Percentiles rank a stretch among this genome's conserved stretches.
Evolutionary conservation across 169 alveolate species (phyloP).

Genomic region (Theileria orientalis): DNA sequence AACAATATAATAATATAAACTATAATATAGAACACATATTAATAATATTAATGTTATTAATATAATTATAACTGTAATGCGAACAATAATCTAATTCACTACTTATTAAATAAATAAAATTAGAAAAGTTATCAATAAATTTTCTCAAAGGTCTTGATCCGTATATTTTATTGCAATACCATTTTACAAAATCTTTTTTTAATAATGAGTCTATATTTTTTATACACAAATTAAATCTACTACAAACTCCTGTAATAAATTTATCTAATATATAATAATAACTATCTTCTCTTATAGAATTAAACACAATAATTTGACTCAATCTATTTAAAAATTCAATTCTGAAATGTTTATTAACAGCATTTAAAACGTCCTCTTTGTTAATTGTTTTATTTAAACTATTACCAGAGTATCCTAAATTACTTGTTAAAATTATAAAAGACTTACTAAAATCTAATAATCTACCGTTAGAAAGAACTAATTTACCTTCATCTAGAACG

Average conservation of each 20-base stretch:
- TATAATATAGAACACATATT: neutral
- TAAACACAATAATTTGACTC: slow-evolving; percentile 22
- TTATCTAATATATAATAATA: slow-evolving; percentile 5
- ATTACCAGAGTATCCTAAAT: slow-evolving; percentile 60
- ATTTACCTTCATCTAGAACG: slow-evolving; percentile 77
- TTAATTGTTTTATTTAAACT: neutral
- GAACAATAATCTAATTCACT: neutral
- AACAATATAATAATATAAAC: too few relatives aligned
- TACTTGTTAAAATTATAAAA: slow-evolving; percentile 77
- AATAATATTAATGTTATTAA: too few relatives aligned
- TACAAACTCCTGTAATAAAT: neutral
- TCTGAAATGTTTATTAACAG: slow-evolving; percentile 10
- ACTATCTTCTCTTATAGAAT: slow-evolving; percentile 2
- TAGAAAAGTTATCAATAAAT: slow-evolving; percentile 24
- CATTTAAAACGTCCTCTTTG: neutral
- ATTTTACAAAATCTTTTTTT: slow-evolving; percentile 21
- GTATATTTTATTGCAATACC: slow-evolving; percentile 19
- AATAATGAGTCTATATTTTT: neutral
- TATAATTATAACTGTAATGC: neutral
- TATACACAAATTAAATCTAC: neutral
- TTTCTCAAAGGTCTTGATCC: slow-evolving; percentile 27
- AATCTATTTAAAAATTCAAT: slow-evolving; percentile 38
- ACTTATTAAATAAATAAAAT: slow-evolving; percentile 15
- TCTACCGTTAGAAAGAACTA: slow-evolving; percentile 80
- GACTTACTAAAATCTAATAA: slow-evolving; percentile 75